Percentiles rank a stretch among this genome's conserved stretches.
Evolutionary conservation across 202 grass and related monocot genomes (phyloP).

Genomic region (Zoysia matrella): DNA sequence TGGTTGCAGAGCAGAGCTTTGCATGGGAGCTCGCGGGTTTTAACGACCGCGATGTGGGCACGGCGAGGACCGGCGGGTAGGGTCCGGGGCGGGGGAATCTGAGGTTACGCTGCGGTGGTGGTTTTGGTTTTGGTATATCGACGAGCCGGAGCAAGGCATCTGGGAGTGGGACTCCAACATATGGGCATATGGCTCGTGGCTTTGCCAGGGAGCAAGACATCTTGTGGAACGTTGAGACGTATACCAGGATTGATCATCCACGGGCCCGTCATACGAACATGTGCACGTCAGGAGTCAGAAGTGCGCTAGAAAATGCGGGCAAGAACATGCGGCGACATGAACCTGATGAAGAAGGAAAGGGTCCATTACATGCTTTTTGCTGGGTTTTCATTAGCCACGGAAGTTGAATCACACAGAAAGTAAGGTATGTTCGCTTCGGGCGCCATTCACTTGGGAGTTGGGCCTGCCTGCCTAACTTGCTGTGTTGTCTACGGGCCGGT

Average conservation of each 20-base stretch:
- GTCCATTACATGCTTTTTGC: not conserved
- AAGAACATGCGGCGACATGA: not conserved
- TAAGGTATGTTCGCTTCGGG: not conserved
- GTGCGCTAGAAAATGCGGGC: not conserved
- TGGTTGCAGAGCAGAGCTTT: not conserved
- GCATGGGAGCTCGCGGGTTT: constrained; percentile 40
- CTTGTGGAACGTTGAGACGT: not conserved
- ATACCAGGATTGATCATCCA: not conserved
- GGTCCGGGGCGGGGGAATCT: constrained; percentile 18
- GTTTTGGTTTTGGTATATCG: constrained; percentile 64
- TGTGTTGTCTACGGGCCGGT: not conserved
- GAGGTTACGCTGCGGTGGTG: constrained; percentile 40
- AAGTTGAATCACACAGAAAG: not conserved
- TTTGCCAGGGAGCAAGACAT: constrained; percentile 52
- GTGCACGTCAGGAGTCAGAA: not conserved
- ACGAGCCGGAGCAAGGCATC: constrained; percentile 50
- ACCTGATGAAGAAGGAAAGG: not conserved
- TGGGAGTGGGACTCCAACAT: not conserved
- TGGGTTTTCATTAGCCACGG: not conserved
- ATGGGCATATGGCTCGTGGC: not conserved
- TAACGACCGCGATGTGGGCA: constrained; percentile 1
- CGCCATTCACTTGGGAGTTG: not conserved
- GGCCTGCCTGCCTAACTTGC: not conserved
- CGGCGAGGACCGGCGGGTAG: not conserved
- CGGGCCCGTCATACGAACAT: not conserved